phyloP scores from a whole-genome alignment of 345 rosid genomes.

The Euphorbia pulcherrima region DNA sequence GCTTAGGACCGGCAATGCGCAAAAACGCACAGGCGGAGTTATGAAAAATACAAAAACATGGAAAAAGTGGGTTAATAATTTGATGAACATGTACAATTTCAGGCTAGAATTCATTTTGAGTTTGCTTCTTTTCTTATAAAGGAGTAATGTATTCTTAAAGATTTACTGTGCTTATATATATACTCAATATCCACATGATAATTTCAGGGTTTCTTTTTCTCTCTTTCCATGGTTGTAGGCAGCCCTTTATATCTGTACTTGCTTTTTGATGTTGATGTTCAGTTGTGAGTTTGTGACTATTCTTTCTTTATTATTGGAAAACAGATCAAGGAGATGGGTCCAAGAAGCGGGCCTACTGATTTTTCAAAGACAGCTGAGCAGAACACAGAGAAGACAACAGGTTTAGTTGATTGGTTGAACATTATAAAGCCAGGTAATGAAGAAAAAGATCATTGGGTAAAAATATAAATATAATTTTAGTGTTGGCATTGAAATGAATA shows the following conservation, averaged over 20 bases:
- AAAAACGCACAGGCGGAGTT: too few species aligned
- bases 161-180: neutral
- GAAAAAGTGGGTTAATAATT: neutral
- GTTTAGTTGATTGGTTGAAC: constrained; percentile 84
- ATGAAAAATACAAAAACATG: neutral
- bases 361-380: constrained; percentile 51
- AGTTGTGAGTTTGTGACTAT: neutral
- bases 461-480: neutral
- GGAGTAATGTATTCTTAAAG: neutral
- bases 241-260: neutral
- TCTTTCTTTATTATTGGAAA: neutral
- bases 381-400: constrained; percentile 70
- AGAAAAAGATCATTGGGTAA: constrained; percentile 96
- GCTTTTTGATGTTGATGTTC: neutral
- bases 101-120: neutral
- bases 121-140: too few species aligned
- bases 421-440: constrained; percentile 80
- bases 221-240: neutral
- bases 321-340: constrained; percentile 96
- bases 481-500: neutral
- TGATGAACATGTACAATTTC: neutral
- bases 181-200: neutral
- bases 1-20: too few species aligned
- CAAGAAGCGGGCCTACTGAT: constrained; percentile 59
- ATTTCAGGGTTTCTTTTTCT: neutral